Evolutionary conservation across 441 rosid genomes (phyloP), one percentile per base, ranked within the genome.

Genomic region (Omphalea diandra): DNA sequence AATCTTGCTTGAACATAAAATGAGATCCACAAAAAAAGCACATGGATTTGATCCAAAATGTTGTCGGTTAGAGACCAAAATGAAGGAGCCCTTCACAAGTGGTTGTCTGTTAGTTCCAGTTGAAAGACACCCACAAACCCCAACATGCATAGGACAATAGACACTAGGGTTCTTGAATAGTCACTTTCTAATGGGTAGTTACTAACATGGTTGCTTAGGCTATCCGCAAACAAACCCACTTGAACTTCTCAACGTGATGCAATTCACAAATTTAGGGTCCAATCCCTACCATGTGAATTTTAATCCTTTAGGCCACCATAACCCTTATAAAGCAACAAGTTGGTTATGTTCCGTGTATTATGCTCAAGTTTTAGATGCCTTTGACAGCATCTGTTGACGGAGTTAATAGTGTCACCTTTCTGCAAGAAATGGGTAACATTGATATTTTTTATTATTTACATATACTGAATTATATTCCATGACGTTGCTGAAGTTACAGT

Each of bases 51-150:
- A 66, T 78, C 83, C 77, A 24, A 68, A 66, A 29, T 69, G 73
- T 36, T 65, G 75, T 63, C 18, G 3, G 68, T 70, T 58, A 24
- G 64, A 60, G 56, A 29, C 77, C 73, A 46, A 65, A 59, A 64
- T 69, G 79, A 70, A 72, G 75, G 74, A 67, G 84, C 52, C 82
- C 71, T 67, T 68, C 84, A 83, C 85, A 73, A 79, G 91, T 84
- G 82, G 54, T 54, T 86, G 90, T 77, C 86, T 71, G 47, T 53
- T 70, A 59, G 71, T 38, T 38, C 53, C 40, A 67, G 68, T 67
- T 41, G 70, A 38, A 20, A 58, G 61, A 41, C 56, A 31, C 77
- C 59, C 27, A 63, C 54, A 61, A 33, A 44, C 24, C 50, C 50
- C 36, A 36, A 35, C 69, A 65, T 22, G 63, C 49, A 50, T 9